Evolutionary conservation across 768 basidiomycete species (phyloP), one percentile per base, ranked within the genome.

Genomic region (Suillus paluster): DNA sequence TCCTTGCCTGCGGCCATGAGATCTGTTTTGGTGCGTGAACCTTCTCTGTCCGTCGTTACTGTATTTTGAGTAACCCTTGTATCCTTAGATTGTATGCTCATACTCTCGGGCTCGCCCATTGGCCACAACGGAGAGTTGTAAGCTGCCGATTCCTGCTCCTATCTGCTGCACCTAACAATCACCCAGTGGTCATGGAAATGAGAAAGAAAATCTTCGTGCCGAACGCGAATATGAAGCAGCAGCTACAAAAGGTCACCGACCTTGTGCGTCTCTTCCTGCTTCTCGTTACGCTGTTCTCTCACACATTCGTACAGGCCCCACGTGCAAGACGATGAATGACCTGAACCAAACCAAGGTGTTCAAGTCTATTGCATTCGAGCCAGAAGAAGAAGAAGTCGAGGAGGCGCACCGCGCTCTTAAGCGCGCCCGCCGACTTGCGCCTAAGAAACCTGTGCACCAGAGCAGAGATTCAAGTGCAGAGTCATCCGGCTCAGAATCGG

Each of bases 1-100:
- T 93, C n/a, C 79, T 92, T 11, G 70, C 75, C 0, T 93, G 92
- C 66, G 80, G 83, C 1, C 90, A 92, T 66, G 84, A 86, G 59
- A 81, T 90, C 41, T 92, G 91, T 67, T 79, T 77, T 33, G 83
- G 86, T 86, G 33, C 39, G 79, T 67, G 19, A n/a, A 3, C 23
- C 14, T 12, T 57, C 30, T 7, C n/a, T 55, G 36, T 17, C 25
- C 15, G 10, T 23, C 8, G 23, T 55, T 17, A 3, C 33, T 60
- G 54, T 8, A 14, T 38, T 14, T n/a, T 52, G 23, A 19, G 44
- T 27, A 53, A 10, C 15, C 64, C 12, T 33, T 34, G 21, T 14
- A 46, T 36, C 36, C 15, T 33, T 57, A 85, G 87, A 88, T 53
- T 89, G 88, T 64, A 68, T 84, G n/a, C 73, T 83, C 8, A 82